Evolutionary conservation across 306 rosid genomes (phyloP), one percentile per base, ranked within the genome.

Genomic region (Lagenaria siceraria): DNA sequence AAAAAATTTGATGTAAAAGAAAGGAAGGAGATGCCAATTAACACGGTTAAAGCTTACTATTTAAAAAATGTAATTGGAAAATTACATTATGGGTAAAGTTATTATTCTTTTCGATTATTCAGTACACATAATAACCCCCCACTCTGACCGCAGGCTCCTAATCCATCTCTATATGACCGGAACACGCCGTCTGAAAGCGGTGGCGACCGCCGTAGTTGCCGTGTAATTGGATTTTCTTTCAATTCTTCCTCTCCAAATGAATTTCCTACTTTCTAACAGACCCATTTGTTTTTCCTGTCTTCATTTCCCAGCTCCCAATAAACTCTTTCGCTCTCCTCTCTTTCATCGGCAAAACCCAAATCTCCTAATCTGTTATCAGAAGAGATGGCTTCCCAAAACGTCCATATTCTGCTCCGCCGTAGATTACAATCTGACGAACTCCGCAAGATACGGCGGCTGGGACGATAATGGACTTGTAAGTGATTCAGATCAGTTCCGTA

Each of bases 371-470:
- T 12, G 56, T 61, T 48, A 79, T 55, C 69, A 59, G 48, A 58
- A 80, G n/a, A 83, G 80, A 80, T 86, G 84, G 86, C 64, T 72
- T n/a, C 75, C 74, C 38, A 62, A 69, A 68, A 40, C 79, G 8
- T 81, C 66, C 27, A 56, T 72, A 59, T 38, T 90, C 51, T 77
- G 81, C 81, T 77, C 85, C 18, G 74, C 58, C 19, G 53, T 83
- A 85, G 86, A 90, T 78, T 53, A 59, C 10, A 84, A 80, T 75
- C 81, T 72, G 61, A 81, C 95, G 7, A 65, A 63, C 59, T 74
- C 90, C 6, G 75, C 82, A 31, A 63, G 53, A 36, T 95, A 82
- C 62, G 92, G 97, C 52, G 99, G 99, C 54, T 95, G 99, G 99
- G 97, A 92, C 31, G 93, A 90, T 53, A 77, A 83, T 65, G 78